Percentiles rank a stretch among this genome's conserved stretches.
Conservation (phyloP, 129 eudicot species). For the Lonicera japonica region DNA sequence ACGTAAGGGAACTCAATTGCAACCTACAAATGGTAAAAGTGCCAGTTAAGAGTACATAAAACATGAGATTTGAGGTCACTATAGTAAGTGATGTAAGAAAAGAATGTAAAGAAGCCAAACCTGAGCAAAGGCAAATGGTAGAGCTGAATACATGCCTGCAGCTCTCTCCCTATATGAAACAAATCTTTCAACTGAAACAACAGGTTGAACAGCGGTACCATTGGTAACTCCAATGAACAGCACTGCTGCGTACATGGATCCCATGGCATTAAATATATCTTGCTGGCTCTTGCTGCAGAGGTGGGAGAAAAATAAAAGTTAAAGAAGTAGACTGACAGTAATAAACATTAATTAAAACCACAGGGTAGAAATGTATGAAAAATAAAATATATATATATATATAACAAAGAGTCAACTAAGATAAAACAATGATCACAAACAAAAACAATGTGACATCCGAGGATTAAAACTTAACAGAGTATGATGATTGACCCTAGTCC, state of each 20-base stretch:
- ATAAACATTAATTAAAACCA: not conserved
- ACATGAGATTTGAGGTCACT: not conserved
- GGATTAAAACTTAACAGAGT: too few species aligned
- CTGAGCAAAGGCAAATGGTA: constrained; percentile 97
- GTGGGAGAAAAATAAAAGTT: not conserved
- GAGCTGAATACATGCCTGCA: constrained; percentile 96
- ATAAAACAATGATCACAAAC: not conserved
- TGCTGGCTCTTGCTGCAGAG: constrained; percentile 63
- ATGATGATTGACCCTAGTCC: not conserved
- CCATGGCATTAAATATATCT: constrained; percentile 94
- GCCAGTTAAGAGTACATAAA: not conserved
- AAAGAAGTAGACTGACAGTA: not conserved
- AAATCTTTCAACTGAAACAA: constrained; percentile 92
- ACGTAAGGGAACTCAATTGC: constrained; percentile 96
- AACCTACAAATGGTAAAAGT: constrained; percentile 45
- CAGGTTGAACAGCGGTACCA: constrained; percentile 95
- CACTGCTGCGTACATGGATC: constrained; percentile 87
- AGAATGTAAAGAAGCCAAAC: too few species aligned
- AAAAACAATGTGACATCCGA: not conserved
- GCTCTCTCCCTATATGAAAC: constrained; percentile 96
- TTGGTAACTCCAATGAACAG: constrained; percentile 87
- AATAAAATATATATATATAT: too few species aligned
- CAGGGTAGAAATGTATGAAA: not conserved
- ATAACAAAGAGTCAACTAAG: not conserved
- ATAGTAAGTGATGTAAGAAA: too few species aligned